These are phyloP conservation scores for Cryptococcus hybrid DNA, from an alignment of 1,284 basidiomycete species.

Conservation along the genomic window DNA sequence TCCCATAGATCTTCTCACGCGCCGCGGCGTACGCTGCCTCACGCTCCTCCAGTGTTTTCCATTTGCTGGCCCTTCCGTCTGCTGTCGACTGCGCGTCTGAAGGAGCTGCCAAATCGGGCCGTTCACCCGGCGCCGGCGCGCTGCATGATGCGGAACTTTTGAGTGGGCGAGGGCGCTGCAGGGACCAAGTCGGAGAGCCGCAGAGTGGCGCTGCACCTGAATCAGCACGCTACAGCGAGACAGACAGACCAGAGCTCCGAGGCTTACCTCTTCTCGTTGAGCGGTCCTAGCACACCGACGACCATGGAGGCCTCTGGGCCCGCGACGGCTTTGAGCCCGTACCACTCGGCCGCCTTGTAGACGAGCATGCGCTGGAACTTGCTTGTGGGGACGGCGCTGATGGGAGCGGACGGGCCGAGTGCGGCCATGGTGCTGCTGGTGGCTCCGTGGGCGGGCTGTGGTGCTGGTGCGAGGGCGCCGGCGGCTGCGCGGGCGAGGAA, in stretches of 20 bases:
- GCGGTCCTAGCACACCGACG: slow-evolving; percentile 29
- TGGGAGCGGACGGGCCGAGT: slow-evolving; percentile 13
- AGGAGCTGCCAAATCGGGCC: neutral
- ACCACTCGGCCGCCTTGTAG: slow-evolving; percentile 48
- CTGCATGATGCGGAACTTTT: slow-evolving; percentile 44
- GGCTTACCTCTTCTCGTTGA: slow-evolving; percentile 33
- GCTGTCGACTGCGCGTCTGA: slow-evolving; percentile 13
- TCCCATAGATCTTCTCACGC: slow-evolving; percentile 38
- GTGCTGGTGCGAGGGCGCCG: neutral
- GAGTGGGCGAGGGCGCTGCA: slow-evolving; percentile 21
- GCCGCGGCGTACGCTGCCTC: slow-evolving; percentile 40
- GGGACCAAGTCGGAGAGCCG: slow-evolving; percentile 26
- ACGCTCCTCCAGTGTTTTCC: slow-evolving; percentile 44
- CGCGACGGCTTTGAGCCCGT: slow-evolving; percentile 36
- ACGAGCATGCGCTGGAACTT: slow-evolving; percentile 47
- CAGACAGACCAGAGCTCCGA: neutral
- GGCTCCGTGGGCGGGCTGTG: slow-evolving; percentile 4
- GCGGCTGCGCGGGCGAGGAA: slow-evolving; percentile 27
- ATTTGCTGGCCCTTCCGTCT: slow-evolving; percentile 11
- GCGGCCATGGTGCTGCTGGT: slow-evolving; percentile 20
- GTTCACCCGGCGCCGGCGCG: slow-evolving; percentile 14
- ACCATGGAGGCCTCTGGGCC: slow-evolving; percentile 27
- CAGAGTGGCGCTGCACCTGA: slow-evolving; percentile 16
- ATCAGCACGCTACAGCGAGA: slow-evolving; percentile 3
- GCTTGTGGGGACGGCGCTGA: slow-evolving; percentile 26